phyloP scores from a whole-genome alignment of 768 basidiomycete genomes.

The Leccinum pellstonianum region DNA sequence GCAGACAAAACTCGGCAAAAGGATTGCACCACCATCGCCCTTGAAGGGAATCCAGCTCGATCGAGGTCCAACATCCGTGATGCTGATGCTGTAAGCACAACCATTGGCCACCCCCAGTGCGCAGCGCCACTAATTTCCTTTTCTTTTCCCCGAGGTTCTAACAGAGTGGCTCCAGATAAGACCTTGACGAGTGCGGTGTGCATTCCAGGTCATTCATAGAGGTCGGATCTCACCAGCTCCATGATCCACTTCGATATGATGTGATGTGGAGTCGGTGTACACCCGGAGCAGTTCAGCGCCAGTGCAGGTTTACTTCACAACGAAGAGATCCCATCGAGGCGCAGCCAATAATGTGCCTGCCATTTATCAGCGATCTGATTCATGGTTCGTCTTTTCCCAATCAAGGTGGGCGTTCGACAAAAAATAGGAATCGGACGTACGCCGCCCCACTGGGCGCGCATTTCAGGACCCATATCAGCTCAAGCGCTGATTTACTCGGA shows the following conservation, averaged over 20 bases:
- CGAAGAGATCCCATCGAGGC: neutral
- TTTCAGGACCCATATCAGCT: conserved; percentile 1
- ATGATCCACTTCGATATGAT: neutral
- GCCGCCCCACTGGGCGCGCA: conserved; percentile 3
- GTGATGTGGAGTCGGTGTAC: neutral
- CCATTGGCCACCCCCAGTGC: neutral
- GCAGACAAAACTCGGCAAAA: neutral
- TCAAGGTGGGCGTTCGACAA: conserved; percentile 1
- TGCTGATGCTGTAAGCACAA: neutral
- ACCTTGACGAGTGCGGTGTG: neutral
- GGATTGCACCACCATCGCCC: neutral
- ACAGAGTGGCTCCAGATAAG: neutral
- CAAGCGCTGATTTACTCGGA: conserved; percentile 4
- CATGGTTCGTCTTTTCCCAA: neutral
- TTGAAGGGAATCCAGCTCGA: neutral
- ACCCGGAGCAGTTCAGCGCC: neutral
- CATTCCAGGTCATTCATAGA: neutral
- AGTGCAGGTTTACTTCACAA: neutral
- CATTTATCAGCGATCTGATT: conserved; percentile 4
- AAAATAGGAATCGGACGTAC: conserved; percentile 5
- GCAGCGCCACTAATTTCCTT: neutral
- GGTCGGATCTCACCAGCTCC: neutral
- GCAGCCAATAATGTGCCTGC: neutral
- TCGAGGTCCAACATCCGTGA: neutral
- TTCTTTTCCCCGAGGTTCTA: neutral